phyloP scores from a whole-genome alignment of 78 protist genomes.

The Emiliania huxleyi region DNA sequence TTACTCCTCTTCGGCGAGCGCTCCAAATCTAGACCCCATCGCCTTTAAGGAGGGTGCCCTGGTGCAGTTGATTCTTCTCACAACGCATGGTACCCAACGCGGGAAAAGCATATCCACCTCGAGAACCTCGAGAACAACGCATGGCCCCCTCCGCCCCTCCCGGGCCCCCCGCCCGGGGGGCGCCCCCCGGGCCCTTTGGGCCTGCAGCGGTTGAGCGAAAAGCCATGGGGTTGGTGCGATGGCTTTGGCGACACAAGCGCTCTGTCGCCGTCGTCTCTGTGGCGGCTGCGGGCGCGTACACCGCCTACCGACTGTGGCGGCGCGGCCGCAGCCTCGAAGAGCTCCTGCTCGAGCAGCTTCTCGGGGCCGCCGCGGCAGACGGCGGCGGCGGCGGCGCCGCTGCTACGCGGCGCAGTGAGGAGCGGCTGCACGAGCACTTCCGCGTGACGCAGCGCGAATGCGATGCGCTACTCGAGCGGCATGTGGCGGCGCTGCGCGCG shows the following conservation, averaged over 20 bases:
- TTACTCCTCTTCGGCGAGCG: no score
- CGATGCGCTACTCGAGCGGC: background rate
- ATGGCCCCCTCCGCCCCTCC: no score
- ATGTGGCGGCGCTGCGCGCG: background rate
- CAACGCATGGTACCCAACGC: no score
- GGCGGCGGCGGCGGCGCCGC: background rate
- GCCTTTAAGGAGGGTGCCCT: no score
- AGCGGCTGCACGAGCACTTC: background rate
- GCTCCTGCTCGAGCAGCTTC: background rate
- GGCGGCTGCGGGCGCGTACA: background rate
- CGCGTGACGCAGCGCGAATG: background rate
- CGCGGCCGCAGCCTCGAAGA: background rate
- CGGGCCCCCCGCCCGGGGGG: no score
- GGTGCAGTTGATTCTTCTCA: no score
- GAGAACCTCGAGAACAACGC: no score
- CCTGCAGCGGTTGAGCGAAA: no score
- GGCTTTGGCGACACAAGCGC: background rate
- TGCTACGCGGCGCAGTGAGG: background rate
- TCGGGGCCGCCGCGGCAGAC: background rate
- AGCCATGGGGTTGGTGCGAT: no score
- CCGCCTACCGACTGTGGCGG: background rate
- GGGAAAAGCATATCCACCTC: no score
- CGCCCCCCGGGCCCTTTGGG: no score
- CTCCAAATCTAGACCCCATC: no score
- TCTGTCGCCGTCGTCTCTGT: background rate